These are phyloP conservation scores for Yarrowia sp. DNA, from an alignment of 805 yeast genomes.

Conservation along the genomic window DNA sequence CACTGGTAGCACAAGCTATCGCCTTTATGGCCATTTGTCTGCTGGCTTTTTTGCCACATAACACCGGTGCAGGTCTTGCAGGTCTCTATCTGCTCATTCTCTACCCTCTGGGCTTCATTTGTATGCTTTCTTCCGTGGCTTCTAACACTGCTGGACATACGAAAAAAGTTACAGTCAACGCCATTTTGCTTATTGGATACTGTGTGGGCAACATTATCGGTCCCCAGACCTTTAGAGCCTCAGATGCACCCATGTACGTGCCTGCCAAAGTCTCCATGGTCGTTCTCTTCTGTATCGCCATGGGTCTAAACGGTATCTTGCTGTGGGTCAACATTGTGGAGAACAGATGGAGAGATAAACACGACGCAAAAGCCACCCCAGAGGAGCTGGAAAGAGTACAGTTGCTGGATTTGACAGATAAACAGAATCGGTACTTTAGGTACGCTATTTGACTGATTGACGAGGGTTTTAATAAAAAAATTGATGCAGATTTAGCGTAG, in stretches of 20 bases:
- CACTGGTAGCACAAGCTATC: slow-evolving; percentile 51
- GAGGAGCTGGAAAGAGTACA: slow-evolving; percentile 34
- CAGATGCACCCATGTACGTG: slow-evolving; percentile 58
- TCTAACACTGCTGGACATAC: slow-evolving; percentile 69
- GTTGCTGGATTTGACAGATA: slow-evolving; percentile 48
- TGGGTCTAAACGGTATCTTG: slow-evolving; percentile 42
- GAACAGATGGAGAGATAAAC: slow-evolving; percentile 49
- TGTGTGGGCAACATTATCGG: slow-evolving; percentile 69
- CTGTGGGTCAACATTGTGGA: slow-evolving; percentile 36
- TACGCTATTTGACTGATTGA: slow-evolving; percentile 33
- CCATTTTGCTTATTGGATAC: slow-evolving; percentile 59
- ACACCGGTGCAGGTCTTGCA: slow-evolving; percentile 41
- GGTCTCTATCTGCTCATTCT: slow-evolving; percentile 43
- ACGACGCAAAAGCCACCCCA: slow-evolving; percentile 33
- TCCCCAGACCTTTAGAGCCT: slow-evolving; percentile 61
- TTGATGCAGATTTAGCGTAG: no score
- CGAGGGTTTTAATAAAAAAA: no score
- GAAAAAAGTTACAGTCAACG: slow-evolving; percentile 61
- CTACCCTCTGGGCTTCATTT: slow-evolving; percentile 38
- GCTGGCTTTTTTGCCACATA: slow-evolving; percentile 43
- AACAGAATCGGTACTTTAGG: slow-evolving; percentile 52
- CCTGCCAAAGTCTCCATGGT: slow-evolving; percentile 57
- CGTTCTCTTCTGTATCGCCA: slow-evolving; percentile 47
- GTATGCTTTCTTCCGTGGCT: slow-evolving; percentile 41
- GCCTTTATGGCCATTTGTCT: slow-evolving; percentile 44